Percentiles rank a stretch among this genome's conserved stretches.
These are phyloP conservation scores for Gyrodon lividus DNA, from an alignment of 768 basidiomycete species.

Conservation along the genomic window DNA sequence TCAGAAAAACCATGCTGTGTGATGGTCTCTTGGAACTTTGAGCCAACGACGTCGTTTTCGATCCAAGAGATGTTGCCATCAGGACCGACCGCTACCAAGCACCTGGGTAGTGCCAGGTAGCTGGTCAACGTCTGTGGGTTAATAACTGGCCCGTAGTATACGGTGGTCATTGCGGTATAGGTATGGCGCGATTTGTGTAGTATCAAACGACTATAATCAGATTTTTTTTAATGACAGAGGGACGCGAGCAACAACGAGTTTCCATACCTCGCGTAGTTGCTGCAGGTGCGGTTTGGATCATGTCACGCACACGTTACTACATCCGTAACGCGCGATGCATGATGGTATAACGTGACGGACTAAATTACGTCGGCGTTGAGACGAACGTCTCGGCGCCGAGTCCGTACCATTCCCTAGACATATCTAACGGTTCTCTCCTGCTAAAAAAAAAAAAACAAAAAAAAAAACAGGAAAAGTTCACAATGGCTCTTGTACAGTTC, in stretches of 20 bases:
- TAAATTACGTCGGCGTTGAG: no score
- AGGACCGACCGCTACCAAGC: constrained; percentile 51
- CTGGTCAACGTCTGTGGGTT: constrained; percentile 46
- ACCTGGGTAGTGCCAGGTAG: constrained; percentile 48
- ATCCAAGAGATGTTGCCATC: constrained; percentile 72
- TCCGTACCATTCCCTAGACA: no score
- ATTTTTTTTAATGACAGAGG: background rate
- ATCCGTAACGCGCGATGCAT: no score
- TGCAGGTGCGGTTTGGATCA: background rate
- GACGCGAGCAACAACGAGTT: background rate
- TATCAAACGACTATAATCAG: background rate
- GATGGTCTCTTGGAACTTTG: constrained; percentile 49
- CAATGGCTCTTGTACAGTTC: no score
- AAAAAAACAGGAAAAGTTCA: no score
- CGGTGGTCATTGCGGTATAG: constrained; percentile 23
- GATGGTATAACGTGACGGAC: no score
- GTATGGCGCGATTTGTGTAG: background rate
- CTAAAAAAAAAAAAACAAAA: no score
- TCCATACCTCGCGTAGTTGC: background rate
- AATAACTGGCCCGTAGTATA: constrained; percentile 60
- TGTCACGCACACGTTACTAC: background rate
- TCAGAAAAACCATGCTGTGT: constrained; percentile 49
- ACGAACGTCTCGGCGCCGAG: no score
- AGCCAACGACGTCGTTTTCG: constrained; percentile 51
- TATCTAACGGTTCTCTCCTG: no score